These are phyloP conservation scores for Ophiosphaerella herpotricha DNA, from an alignment of 2,329 filamentous ascomycete genomes.

Conservation along the genomic window DNA sequence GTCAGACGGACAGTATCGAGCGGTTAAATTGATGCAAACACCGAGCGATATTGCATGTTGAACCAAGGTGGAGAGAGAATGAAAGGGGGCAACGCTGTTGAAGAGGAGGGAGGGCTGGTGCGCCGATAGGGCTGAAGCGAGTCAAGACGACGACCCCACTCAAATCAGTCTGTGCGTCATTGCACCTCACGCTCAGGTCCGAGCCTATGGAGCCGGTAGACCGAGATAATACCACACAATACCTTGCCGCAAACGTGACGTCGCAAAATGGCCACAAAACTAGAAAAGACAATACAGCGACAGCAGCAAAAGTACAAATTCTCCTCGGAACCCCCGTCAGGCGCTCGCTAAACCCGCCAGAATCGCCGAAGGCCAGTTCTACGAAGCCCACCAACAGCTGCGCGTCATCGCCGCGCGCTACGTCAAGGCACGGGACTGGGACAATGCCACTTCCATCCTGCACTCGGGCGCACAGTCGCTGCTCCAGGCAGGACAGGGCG, in stretches of 20 bases:
- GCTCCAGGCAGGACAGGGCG: constrained; percentile 89
- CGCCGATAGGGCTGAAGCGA: not conserved
- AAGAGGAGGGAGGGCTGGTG: too few species aligned
- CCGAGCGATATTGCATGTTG: too few species aligned
- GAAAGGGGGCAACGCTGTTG: too few species aligned
- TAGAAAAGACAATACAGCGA: constrained; percentile 72
- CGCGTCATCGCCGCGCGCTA: constrained; percentile 94
- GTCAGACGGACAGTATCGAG: too few species aligned
- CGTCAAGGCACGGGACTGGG: constrained; percentile 83
- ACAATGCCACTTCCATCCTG: constrained; percentile 84
- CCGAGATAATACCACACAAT: not conserved
- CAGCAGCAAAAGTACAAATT: constrained; percentile 73
- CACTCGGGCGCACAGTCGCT: constrained; percentile 82
- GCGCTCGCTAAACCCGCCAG: constrained; percentile 51
- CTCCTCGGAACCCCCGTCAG: not conserved
- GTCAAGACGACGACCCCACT: not conserved
- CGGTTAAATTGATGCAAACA: too few species aligned
- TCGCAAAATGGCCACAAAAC: constrained; percentile 52
- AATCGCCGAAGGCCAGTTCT: constrained; percentile 89
- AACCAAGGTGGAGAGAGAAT: too few species aligned
- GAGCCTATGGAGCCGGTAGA: not conserved
- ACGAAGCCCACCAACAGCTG: constrained; percentile 98
- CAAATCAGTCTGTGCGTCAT: constrained; percentile 25
- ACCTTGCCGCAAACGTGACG: not conserved
- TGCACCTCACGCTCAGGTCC: not conserved